A percentile compares a stretch with the other conserved stretches of the same genome.
Evolutionary conservation across 2,329 filamentous ascomycete species (phyloP).

Genomic region (Penicillium sp.): DNA sequence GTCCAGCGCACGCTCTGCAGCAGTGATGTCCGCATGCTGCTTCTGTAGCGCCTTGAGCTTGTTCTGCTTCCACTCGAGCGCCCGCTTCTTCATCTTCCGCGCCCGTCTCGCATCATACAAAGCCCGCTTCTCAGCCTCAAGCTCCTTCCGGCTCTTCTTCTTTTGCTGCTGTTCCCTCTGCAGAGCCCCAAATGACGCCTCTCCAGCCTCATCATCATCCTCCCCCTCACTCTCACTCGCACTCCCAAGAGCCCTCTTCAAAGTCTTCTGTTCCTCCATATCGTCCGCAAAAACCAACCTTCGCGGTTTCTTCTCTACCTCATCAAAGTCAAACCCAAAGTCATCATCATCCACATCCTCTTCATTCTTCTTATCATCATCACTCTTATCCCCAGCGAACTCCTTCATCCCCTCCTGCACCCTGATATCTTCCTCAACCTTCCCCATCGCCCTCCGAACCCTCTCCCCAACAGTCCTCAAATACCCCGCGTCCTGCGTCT

Average conservation of each 20-base stretch:
- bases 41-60: conserved; percentile 59
- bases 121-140: conserved; percentile 48
- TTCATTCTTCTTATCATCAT: conserved; percentile 29
- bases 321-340: conserved; percentile 26
- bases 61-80: conserved; percentile 53
- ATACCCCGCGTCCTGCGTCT: conserved; percentile 69
- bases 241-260: conserved; percentile 29
- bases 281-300: conserved; percentile 49
- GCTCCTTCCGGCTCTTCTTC: conserved; percentile 51
- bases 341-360: conserved; percentile 30
- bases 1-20: conserved; percentile 62
- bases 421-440: conserved; percentile 51
- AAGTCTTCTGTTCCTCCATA: conserved; percentile 37
- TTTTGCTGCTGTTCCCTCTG: conserved; percentile 22
- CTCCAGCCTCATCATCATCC: conserved; percentile 33
- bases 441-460: conserved; percentile 58
- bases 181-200: conserved; percentile 25
- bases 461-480: conserved; percentile 63
- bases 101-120: conserved; percentile 44
- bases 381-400: conserved; percentile 31
- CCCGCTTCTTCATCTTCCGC: conserved; percentile 54
- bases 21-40: conserved; percentile 59
- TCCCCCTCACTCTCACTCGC: conserved; percentile 22
- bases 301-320: conserved; percentile 30
- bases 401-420: conserved; percentile 47